These are phyloP conservation scores for Colletotrichum noveboracense DNA, from an alignment of 2,329 filamentous ascomycete genomes.

Conservation along the genomic window DNA sequence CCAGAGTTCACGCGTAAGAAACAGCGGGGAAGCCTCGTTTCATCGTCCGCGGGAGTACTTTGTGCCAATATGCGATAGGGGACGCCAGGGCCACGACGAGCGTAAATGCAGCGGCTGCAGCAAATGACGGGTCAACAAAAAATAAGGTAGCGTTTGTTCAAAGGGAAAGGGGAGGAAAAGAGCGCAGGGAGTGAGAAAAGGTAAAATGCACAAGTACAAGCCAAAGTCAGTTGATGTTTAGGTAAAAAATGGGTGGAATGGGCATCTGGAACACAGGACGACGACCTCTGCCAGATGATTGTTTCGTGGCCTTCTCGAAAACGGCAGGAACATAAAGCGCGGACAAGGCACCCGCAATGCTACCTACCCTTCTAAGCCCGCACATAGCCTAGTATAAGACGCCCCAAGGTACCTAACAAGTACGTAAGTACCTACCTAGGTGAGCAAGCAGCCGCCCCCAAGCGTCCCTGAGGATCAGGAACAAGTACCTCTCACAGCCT, in stretches of 20 bases:
- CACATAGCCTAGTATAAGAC: not conserved
- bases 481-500: not conserved
- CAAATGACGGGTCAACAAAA: not conserved
- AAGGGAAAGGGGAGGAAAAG: not conserved
- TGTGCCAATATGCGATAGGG: not conserved
- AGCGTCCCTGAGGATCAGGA: not conserved
- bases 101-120: not conserved
- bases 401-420: not conserved
- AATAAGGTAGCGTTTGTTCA: not conserved
- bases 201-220: not conserved
- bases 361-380: not conserved
- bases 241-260: not conserved
- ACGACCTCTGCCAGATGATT: not conserved
- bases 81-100: not conserved
- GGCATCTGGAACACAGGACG: not conserved
- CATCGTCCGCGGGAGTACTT: not conserved
- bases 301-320: constrained; percentile 22
- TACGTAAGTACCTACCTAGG: not conserved
- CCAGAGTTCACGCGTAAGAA: constrained; percentile 11
- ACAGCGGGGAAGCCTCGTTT: constrained; percentile 18
- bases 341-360: not conserved
- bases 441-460: not conserved
- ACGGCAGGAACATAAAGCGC: constrained; percentile 4
- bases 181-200: not conserved
- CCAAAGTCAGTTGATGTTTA: not conserved